Evolutionary conservation across 805 yeast genomes (phyloP).

Genomic region (Myxozyma neglecta): DNA sequence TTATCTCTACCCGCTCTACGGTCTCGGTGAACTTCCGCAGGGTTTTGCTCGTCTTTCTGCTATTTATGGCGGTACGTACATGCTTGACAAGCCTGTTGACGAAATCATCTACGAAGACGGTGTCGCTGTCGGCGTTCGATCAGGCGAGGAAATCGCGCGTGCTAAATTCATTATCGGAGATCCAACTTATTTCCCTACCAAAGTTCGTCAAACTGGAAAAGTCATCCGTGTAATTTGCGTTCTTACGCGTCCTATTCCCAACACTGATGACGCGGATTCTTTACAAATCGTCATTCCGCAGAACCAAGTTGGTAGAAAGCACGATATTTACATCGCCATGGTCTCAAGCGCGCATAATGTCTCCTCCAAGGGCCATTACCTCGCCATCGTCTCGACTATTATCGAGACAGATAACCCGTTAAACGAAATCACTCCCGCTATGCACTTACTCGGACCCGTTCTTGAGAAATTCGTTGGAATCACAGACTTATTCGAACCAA

Average conservation of each 20-base stretch:
- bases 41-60: slow-evolving; percentile 97
- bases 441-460: slow-evolving; percentile 76
- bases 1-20: slow-evolving; percentile 91
- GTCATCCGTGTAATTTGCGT: slow-evolving; percentile 87
- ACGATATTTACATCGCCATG: slow-evolving; percentile 92
- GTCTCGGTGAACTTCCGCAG: slow-evolving; percentile 97
- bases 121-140: slow-evolving; percentile 79
- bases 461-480: slow-evolving; percentile 91
- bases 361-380: slow-evolving; percentile 79
- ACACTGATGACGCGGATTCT: slow-evolving; percentile 79
- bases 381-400: slow-evolving; percentile 92
- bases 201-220: slow-evolving; percentile 68
- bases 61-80: slow-evolving; percentile 96
- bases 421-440: slow-evolving; percentile 88
- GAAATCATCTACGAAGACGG: slow-evolving; percentile 76
- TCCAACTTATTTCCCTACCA: slow-evolving; percentile 93
- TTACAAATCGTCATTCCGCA: slow-evolving; percentile 95
- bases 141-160: slow-evolving; percentile 87
- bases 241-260: slow-evolving; percentile 83
- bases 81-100: slow-evolving; percentile 95
- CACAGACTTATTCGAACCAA: slow-evolving; percentile 85
- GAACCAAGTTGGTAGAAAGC: slow-evolving; percentile 87
- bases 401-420: slow-evolving; percentile 93
- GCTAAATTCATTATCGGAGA: slow-evolving; percentile 96
- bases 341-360: slow-evolving; percentile 88